Evolutionary conservation across 768 basidiomycete genomes (phyloP).

Genomic region (Fomitopsis pulvina): DNA sequence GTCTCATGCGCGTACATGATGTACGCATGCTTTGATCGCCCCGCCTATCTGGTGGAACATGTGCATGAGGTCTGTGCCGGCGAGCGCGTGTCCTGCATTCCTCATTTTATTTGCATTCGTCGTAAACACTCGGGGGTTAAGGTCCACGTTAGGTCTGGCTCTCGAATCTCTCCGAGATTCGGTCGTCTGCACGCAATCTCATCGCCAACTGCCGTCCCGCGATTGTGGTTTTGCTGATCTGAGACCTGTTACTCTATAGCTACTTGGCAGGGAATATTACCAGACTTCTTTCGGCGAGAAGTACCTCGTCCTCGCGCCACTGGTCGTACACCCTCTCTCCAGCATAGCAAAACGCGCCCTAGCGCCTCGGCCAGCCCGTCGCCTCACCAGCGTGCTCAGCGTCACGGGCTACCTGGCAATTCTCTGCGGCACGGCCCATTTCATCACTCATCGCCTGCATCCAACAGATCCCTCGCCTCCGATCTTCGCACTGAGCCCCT

Average conservation of each 20-base stretch:
- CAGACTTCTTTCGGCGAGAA: conserved; percentile 65
- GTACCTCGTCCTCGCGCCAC: conserved; percentile 58
- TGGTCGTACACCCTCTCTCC: conserved; percentile 57
- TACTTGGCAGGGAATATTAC: conserved; percentile 83
- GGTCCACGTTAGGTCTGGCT: no score
- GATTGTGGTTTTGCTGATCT: neutral
- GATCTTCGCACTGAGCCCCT: conserved; percentile 56
- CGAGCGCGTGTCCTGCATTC: no score
- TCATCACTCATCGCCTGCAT: conserved; percentile 55
- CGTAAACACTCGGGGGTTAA: no score
- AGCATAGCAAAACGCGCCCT: conserved; percentile 55
- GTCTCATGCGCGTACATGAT: no score
- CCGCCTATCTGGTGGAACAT: no score
- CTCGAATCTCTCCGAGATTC: no score
- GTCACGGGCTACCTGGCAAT: conserved; percentile 58
- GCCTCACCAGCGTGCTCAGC: conserved; percentile 40
- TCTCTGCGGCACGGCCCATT: conserved; percentile 62
- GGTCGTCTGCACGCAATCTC: no score
- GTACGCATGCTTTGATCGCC: no score
- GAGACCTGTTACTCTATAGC: conserved; percentile 29
- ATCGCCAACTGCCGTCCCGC: neutral
- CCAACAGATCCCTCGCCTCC: conserved; percentile 42
- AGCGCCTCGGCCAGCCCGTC: conserved; percentile 29
- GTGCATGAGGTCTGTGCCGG: no score
- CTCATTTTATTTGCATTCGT: no score